phyloP scores from a whole-genome alignment of 495 filamentous ascomycete species.

The Talaromyces nanjingensis region DNA sequence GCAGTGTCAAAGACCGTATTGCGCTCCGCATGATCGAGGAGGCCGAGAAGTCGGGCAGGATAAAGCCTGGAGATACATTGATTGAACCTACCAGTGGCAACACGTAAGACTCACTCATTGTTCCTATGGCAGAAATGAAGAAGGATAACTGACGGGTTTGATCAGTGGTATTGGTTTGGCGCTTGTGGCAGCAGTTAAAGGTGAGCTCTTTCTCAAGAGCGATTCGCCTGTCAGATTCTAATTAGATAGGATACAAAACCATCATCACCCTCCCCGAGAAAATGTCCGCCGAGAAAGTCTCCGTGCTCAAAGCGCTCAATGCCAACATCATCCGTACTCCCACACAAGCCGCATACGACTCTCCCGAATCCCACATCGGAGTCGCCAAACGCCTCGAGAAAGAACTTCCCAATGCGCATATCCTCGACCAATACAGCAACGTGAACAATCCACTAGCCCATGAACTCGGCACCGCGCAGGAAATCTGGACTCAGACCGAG shows the following conservation, averaged over 20 bases:
- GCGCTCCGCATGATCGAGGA: conserved; percentile 96
- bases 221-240: not conserved
- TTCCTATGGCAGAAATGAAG: not conserved
- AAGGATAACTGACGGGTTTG: too few species aligned
- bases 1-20: conserved; percentile 96
- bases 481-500: conserved; percentile 87
- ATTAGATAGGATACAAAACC: conserved; percentile 66
- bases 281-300: conserved; percentile 97
- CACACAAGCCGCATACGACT: conserved; percentile 89
- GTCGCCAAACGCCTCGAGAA: conserved; percentile 85
- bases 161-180: conserved; percentile 91
- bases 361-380: conserved; percentile 93
- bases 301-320: conserved; percentile 84
- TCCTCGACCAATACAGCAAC: conserved; percentile 95
- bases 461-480: conserved; percentile 90
- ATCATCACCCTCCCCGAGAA: conserved; percentile 99
- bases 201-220: conserved; percentile 19
- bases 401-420: conserved; percentile 94
- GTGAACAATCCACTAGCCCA: conserved; percentile 87
- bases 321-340: conserved; percentile 97
- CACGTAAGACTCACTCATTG: conserved; percentile 49
- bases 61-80: conserved; percentile 93
- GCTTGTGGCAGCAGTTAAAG: conserved; percentile 89
- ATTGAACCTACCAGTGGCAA: conserved; percentile 99
- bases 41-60: conserved; percentile 82